phyloP scores from a whole-genome alignment of 1,284 basidiomycete genomes.

The Cryptococcus deneoformans region DNA sequence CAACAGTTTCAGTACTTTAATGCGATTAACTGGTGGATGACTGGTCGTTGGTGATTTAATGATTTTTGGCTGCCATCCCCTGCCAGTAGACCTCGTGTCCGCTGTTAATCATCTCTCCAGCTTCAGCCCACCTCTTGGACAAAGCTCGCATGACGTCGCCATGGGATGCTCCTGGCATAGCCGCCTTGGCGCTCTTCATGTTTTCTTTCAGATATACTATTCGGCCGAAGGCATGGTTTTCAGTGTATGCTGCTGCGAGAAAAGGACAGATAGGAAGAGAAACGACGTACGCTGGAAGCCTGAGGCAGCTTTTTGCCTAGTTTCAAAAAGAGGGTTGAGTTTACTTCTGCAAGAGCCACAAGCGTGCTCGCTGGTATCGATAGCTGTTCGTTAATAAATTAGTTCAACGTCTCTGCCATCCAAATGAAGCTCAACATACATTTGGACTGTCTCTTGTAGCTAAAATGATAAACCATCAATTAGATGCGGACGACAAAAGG shows the following conservation, averaged over 20 bases:
- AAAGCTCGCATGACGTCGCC: conserved; percentile 46
- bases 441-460: conserved; percentile 43
- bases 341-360: conserved; percentile 38
- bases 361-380: conserved; percentile 6
- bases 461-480: background rate
- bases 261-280: background rate
- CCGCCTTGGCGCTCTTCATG: conserved; percentile 39
- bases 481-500: no score
- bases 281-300: conserved; percentile 37
- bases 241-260: background rate
- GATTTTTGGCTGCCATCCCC: conserved; percentile 46
- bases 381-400: no score
- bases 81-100: conserved; percentile 31
- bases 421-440: conserved; percentile 17
- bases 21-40: background rate
- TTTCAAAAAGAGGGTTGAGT: conserved; percentile 39
- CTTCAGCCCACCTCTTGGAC: conserved; percentile 37
- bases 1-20: background rate
- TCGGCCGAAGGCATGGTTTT: background rate
- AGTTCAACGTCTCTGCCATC: background rate
- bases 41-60: conserved; percentile 49
- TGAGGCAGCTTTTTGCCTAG: conserved; percentile 21
- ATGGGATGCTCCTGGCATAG: conserved; percentile 31
- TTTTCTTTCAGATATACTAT: conserved; percentile 42
- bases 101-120: conserved; percentile 14